Conservation (phyloP, 345 rosid genomes). For the Clarkia xantiana region DNA sequence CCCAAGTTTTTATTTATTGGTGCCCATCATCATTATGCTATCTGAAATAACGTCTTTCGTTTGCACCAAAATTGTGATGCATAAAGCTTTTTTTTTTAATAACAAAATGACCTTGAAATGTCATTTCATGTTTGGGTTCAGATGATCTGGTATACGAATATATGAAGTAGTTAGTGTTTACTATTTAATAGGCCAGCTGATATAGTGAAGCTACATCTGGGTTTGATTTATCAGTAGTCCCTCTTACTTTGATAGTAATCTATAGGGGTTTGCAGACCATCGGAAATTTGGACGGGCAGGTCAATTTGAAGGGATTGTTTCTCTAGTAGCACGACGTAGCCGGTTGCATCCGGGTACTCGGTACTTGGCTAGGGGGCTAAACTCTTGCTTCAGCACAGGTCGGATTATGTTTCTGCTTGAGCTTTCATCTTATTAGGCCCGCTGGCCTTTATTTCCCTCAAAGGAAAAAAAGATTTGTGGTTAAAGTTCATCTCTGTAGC, state of each 20-base stretch:
- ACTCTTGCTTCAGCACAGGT: slow-evolving; percentile 96
- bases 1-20: too few species aligned
- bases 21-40: too few species aligned
- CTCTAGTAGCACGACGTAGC: slow-evolving; percentile 89
- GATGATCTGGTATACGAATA: too few species aligned
- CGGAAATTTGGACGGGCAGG: slow-evolving; percentile 84
- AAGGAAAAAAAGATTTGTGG: too few species aligned
- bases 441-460: too few species aligned
- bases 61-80: too few species aligned
- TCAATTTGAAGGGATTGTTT: slow-evolving; percentile 85
- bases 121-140: too few species aligned
- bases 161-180: too few species aligned
- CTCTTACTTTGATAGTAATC: slow-evolving; percentile 44
- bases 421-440: neutral
- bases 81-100: too few species aligned
- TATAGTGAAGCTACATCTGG: slow-evolving; percentile 3
- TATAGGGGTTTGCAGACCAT: slow-evolving; percentile 98
- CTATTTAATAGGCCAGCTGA: neutral
- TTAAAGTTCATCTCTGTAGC: neutral
- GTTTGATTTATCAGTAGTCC: slow-evolving; percentile 20
- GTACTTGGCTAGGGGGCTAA: slow-evolving; percentile 94
- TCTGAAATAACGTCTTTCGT: too few species aligned
- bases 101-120: too few species aligned
- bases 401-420: slow-evolving; percentile 12
- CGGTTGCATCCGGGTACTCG: slow-evolving; percentile 98